Conservation (phyloP, 495 filamentous ascomycete genomes). For the Trichocladium uniseriatum region DNA sequence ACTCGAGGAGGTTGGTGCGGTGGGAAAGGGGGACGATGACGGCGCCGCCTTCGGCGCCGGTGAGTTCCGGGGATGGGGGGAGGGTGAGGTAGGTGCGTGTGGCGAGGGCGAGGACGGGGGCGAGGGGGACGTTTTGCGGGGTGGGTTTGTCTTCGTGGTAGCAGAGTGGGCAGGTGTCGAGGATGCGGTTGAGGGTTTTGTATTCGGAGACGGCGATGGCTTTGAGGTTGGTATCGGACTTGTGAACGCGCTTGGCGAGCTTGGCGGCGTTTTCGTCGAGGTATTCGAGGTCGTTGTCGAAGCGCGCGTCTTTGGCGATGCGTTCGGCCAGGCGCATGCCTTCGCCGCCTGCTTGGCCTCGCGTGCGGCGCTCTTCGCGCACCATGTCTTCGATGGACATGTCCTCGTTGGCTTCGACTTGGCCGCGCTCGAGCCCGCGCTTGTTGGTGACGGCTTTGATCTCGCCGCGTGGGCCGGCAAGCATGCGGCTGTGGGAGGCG, state of each 20-base stretch:
- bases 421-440: slow-evolving; percentile 68
- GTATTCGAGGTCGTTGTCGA: slow-evolving; percentile 89
- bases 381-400: slow-evolving; percentile 97
- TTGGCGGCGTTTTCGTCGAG: slow-evolving; percentile 94
- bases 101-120: slow-evolving; percentile 80
- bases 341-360: slow-evolving; percentile 70
- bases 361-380: slow-evolving; percentile 76
- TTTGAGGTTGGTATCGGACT: slow-evolving; percentile 79
- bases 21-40: slow-evolving; percentile 87
- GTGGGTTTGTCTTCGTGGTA: slow-evolving; percentile 81
- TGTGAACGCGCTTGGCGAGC: slow-evolving; percentile 80
- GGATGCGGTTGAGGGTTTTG: slow-evolving; percentile 78
- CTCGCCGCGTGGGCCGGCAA: slow-evolving; percentile 70
- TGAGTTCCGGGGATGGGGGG: slow-evolving; percentile 83
- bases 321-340: slow-evolving; percentile 75
- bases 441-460: slow-evolving; percentile 66
- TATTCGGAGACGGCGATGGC: slow-evolving; percentile 82
- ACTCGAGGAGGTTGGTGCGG: slow-evolving; percentile 82
- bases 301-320: slow-evolving; percentile 87
- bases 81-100: slow-evolving; percentile 84
- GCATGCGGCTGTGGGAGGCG: slow-evolving; percentile 79
- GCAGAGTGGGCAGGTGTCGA: slow-evolving; percentile 85
- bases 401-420: slow-evolving; percentile 82
- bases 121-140: slow-evolving; percentile 53
- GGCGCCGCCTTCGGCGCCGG: slow-evolving; percentile 56